Conservation (phyloP, 2,329 filamentous ascomycete species). For the Colletotrichum agaves region DNA sequence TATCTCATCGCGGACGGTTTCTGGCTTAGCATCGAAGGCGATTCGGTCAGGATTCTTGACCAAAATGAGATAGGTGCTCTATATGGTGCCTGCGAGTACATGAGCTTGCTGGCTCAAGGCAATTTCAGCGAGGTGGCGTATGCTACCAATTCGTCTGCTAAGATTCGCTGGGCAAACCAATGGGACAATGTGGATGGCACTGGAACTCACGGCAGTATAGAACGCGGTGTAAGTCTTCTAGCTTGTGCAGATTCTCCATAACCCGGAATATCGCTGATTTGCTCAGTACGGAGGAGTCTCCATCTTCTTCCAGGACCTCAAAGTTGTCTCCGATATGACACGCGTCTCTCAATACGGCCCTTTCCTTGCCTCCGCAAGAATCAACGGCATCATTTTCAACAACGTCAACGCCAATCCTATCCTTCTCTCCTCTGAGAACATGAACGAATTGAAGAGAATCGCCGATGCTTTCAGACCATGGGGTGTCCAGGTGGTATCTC, state of each 20-base stretch:
- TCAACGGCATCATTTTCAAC: slow-evolving; percentile 76
- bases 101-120: slow-evolving; percentile 71
- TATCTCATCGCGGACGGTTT: slow-evolving; percentile 68
- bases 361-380: slow-evolving; percentile 71
- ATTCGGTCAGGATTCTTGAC: slow-evolving; percentile 67
- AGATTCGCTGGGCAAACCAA: slow-evolving; percentile 76
- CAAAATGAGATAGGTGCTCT: slow-evolving; percentile 74
- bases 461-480: slow-evolving; percentile 75
- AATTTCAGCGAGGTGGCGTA: slow-evolving; percentile 55
- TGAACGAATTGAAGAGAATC: slow-evolving; percentile 70
- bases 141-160: slow-evolving; percentile 66
- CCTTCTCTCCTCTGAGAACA: slow-evolving; percentile 65
- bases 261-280: neutral
- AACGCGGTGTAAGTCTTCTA: slow-evolving; percentile 59
- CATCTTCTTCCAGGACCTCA: slow-evolving; percentile 72
- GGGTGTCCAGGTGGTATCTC: slow-evolving; percentile 74
- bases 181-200: slow-evolving; percentile 75
- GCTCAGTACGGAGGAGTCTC: slow-evolving; percentile 69
- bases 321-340: slow-evolving; percentile 66
- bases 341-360: slow-evolving; percentile 72
- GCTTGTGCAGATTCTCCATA: neutral
- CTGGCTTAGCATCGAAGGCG: slow-evolving; percentile 63
- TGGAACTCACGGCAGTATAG: slow-evolving; percentile 61
- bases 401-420: slow-evolving; percentile 77
- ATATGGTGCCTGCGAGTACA: slow-evolving; percentile 76